Conservation (phyloP, 805 yeast species). For the Saturnispora galanensis region DNA sequence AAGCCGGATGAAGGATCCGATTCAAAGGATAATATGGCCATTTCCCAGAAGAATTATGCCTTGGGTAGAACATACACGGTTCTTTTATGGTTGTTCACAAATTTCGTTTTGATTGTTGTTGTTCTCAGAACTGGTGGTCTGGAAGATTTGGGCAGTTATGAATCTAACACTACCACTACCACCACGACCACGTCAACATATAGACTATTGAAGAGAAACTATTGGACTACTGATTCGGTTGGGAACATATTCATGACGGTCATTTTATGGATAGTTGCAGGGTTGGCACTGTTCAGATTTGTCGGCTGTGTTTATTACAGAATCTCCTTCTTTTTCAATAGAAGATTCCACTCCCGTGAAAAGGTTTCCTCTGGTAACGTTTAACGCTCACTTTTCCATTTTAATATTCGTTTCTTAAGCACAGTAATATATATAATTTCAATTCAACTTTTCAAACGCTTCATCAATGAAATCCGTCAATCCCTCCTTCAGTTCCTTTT, state of each 20-base stretch:
- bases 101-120: slow-evolving; percentile 66
- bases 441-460: slow-evolving; percentile 6
- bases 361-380: background rate
- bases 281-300: slow-evolving; percentile 70
- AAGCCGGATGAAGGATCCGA: slow-evolving; percentile 40
- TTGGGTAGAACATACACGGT: slow-evolving; percentile 83
- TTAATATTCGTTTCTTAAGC: background rate
- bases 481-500: background rate
- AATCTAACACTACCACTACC: slow-evolving; percentile 11
- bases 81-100: slow-evolving; percentile 75
- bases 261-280: slow-evolving; percentile 86
- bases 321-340: slow-evolving; percentile 16
- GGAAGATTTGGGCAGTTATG: slow-evolving; percentile 27
- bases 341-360: slow-evolving; percentile 15
- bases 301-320: slow-evolving; percentile 56
- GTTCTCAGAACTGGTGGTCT: slow-evolving; percentile 81
- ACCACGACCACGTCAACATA: slow-evolving; percentile 24
- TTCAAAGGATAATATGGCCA: slow-evolving; percentile 13
- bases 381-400: background rate
- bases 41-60: slow-evolving; percentile 64
- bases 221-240: slow-evolving; percentile 14
- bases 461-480: slow-evolving; percentile 9
- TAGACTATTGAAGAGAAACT: slow-evolving; percentile 20
- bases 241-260: slow-evolving; percentile 58
- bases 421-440: background rate